These are phyloP conservation scores for Termitomyces sp. DNA, from an alignment of 768 basidiomycete species.

Conservation along the genomic window DNA sequence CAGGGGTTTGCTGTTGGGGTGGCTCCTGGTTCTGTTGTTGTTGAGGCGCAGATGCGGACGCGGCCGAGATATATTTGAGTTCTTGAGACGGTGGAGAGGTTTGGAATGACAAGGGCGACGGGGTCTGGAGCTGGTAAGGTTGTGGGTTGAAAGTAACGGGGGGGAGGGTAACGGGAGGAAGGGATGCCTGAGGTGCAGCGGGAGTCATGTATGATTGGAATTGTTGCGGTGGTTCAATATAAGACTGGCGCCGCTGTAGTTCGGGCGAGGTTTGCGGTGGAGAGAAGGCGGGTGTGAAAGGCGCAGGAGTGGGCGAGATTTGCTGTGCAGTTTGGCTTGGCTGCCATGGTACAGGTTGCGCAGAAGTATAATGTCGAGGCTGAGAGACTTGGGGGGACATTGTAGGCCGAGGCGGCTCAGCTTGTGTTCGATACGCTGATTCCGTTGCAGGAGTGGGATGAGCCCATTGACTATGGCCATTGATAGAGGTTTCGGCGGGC, in stretches of 20 bases:
- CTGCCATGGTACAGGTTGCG: conserved; percentile 14
- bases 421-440: conserved; percentile 4
- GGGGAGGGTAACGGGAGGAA: conserved; percentile 7
- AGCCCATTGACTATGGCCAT: conserved; percentile 30
- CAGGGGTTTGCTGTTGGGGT: too few relatives aligned
- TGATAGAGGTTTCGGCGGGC: conserved; percentile 18
- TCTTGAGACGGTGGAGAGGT: conserved; percentile 19
- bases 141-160: conserved; percentile 20
- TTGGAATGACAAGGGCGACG: conserved; percentile 15
- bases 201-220: conserved; percentile 20
- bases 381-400: conserved; percentile 18
- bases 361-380: conserved; percentile 3
- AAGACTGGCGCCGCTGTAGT: conserved; percentile 6
- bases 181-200: conserved; percentile 10
- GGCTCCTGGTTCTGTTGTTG: conserved; percentile 7
- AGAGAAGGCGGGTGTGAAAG: conserved; percentile 10
- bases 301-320: conserved; percentile 5
- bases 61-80: conserved; percentile 9
- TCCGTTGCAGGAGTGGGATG: conserved; percentile 12
- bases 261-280: conserved; percentile 6
- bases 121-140: conserved; percentile 9
- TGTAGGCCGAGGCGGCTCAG: conserved; percentile 11
- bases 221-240: conserved; percentile 11
- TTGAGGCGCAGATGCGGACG: conserved; percentile 13
- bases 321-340: conserved; percentile 9